Evolutionary conservation across 2,329 filamentous ascomycete species (phyloP), one percentile per base, ranked within the genome.

Genomic region (Aureobasidium sp.): DNA sequence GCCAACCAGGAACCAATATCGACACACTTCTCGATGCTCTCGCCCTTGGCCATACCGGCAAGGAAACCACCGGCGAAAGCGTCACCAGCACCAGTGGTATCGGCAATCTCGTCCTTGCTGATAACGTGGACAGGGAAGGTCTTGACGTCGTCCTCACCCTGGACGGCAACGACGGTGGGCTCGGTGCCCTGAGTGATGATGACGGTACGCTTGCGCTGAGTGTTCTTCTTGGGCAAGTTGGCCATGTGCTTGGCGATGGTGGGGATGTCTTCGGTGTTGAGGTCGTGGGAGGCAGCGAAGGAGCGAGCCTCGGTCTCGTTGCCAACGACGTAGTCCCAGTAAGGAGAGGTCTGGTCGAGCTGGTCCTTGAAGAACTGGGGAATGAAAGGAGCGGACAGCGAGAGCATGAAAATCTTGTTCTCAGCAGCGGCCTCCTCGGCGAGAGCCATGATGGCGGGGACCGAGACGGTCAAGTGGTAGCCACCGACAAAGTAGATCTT

Each of bases 1-100:
- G 94, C 94, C 67, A 99, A 84, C 94, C 94, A 99, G 78, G 97
- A 92, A 66, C 94, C 94, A 83, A 94, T 90, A 75, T 97, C 89
- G 68, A 99, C 83, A 71, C 83, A 83, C 67, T 86, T 85, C 69
- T 89, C 86, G 55, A 99, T 82, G 60, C 85, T 74, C 80, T 94
- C 90, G 76, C 89, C 91, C 76, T 93, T 82, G 65, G 96, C 87
- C 66, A 97, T 81, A 72, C 92, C 94, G 59, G 94, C 94, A 61
- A 90, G 82, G 78, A 99, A 91, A 66, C 94, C 94, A 72, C 91
- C 94, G 63, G 94, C 93, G 72, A 99, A 99, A 59, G 94, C 93
- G 74, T 99, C 94, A 74, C 83, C 94, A 65, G 94, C 94, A 73
- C 94, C 94, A 74, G 93, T 97, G 76, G 93, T 97, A 79, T 99